Evolutionary conservation across 2,329 filamentous ascomycete genomes (phyloP).

Genomic region (Acarospora socialis): DNA sequence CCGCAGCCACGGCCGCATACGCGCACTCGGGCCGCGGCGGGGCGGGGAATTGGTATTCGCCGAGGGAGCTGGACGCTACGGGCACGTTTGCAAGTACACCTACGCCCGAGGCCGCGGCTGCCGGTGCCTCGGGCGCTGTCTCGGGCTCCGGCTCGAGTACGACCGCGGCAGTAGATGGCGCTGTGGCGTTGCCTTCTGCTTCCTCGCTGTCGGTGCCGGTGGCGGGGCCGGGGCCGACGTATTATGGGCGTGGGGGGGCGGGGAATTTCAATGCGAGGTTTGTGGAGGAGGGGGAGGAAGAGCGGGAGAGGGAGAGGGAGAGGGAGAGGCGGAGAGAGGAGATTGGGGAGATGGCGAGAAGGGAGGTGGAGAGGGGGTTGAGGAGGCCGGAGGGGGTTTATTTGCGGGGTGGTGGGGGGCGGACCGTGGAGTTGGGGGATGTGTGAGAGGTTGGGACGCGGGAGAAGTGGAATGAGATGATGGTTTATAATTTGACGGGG

Average conservation of each 20-base stretch:
- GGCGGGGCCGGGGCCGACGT: constrained; percentile 4
- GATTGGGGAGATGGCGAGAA: constrained; percentile 2
- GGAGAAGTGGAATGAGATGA: too few relatives aligned
- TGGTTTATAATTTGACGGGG: too few relatives aligned
- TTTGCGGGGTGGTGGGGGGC: constrained; percentile 5
- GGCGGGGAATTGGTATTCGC: constrained; percentile 7
- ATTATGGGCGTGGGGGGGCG: not conserved
- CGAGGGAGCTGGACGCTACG: not conserved
- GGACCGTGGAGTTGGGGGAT: not conserved
- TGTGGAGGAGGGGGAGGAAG: not conserved
- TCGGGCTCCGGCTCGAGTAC: too few relatives aligned
- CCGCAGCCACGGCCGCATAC: constrained; percentile 1
- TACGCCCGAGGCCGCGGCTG: not conserved
- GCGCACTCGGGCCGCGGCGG: constrained; percentile 11
- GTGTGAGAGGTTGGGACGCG: too few relatives aligned
- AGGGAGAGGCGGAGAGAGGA: constrained; percentile 6
- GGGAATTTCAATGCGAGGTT: constrained; percentile 7
- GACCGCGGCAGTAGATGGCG: constrained; percentile 1
- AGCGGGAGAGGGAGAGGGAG: not conserved
- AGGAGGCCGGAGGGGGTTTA: constrained; percentile 11
- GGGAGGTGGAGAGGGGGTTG: constrained; percentile 11
- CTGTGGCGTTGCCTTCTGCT: constrained; percentile 4
- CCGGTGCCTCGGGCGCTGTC: not conserved
- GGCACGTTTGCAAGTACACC: not conserved
- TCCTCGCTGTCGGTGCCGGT: too few relatives aligned